These are phyloP conservation scores for Jackrogersella multiformis DNA, from an alignment of 495 filamentous ascomycete genomes.

Conservation along the genomic window DNA sequence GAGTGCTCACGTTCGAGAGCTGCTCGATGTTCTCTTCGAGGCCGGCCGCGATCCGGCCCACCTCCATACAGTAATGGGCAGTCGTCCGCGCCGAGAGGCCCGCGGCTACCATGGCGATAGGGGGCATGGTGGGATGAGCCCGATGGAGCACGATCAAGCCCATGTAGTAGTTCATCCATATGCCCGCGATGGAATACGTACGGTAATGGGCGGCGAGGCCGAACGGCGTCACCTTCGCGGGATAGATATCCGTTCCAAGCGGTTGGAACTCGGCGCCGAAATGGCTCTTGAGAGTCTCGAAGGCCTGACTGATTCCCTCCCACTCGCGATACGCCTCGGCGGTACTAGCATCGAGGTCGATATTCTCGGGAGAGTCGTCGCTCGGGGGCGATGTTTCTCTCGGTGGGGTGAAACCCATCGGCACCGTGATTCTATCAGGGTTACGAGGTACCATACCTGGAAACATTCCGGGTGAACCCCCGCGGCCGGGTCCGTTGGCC, in stretches of 20 bases:
- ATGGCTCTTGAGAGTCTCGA: slow-evolving; percentile 68
- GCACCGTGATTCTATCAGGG: slow-evolving; percentile 58
- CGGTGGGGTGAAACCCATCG: slow-evolving; percentile 65
- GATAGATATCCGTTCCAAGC: slow-evolving; percentile 78
- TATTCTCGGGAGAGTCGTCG: slow-evolving; percentile 43
- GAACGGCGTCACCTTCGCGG: slow-evolving; percentile 68
- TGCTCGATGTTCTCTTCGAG: slow-evolving; percentile 71
- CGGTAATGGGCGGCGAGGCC: slow-evolving; percentile 84
- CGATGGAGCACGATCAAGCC: slow-evolving; percentile 80
- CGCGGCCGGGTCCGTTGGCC: slow-evolving; percentile 48
- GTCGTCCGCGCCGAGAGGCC: slow-evolving; percentile 76
- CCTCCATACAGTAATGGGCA: slow-evolving; percentile 70
- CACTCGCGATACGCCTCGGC: slow-evolving; percentile 80
- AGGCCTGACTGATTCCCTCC: slow-evolving; percentile 75
- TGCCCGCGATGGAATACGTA: slow-evolving; percentile 82
- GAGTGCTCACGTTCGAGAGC: slow-evolving; percentile 72
- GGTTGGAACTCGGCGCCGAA: slow-evolving; percentile 82
- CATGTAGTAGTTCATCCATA: slow-evolving; percentile 87
- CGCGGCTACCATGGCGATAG: slow-evolving; percentile 86
- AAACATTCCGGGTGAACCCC: slow-evolving; percentile 55
- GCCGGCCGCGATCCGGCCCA: slow-evolving; percentile 84
- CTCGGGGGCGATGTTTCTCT: slow-evolving; percentile 49
- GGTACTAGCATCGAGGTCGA: slow-evolving; percentile 69
- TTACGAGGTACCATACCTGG: slow-evolving; percentile 71
- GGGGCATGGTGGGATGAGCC: slow-evolving; percentile 88